Conservation (phyloP, 768 basidiomycete species). For the Pholiota microspora region DNA sequence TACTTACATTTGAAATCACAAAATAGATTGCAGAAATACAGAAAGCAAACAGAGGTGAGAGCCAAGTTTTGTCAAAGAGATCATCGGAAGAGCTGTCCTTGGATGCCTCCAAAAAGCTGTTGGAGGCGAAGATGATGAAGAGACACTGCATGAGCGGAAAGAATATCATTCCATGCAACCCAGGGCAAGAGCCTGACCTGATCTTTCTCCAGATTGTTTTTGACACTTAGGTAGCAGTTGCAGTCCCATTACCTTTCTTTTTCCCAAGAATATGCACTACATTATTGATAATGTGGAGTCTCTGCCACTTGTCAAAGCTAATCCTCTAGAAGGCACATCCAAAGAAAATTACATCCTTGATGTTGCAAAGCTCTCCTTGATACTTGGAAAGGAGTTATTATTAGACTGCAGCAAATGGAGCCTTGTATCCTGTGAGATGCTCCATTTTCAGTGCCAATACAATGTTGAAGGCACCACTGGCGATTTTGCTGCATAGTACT, state of each 20-base stretch:
- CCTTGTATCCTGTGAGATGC: background rate
- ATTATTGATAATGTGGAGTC: background rate
- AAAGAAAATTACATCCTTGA: background rate
- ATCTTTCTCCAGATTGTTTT: slow-evolving; percentile 14
- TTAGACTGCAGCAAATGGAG: background rate
- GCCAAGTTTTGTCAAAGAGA: background rate
- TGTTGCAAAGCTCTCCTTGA: background rate
- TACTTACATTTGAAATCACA: background rate
- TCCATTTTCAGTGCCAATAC: background rate
- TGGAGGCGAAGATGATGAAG: too few relatives aligned
- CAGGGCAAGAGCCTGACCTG: background rate
- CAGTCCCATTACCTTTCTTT: slow-evolving; percentile 14
- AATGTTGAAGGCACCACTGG: background rate
- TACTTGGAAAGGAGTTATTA: background rate
- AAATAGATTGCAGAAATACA: background rate
- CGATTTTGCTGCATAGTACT: background rate
- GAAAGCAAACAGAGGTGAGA: slow-evolving; percentile 3
- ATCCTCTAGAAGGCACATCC: background rate
- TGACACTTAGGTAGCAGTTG: slow-evolving; percentile 9
- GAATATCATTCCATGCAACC: background rate
- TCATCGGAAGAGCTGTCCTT: background rate
- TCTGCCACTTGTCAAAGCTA: background rate
- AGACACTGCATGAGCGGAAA: slow-evolving; percentile 10
- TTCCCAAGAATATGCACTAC: background rate
- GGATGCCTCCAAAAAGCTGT: background rate